These are phyloP conservation scores for Candida silvicultrix DNA, from an alignment of 805 yeast species.

Conservation along the genomic window DNA sequence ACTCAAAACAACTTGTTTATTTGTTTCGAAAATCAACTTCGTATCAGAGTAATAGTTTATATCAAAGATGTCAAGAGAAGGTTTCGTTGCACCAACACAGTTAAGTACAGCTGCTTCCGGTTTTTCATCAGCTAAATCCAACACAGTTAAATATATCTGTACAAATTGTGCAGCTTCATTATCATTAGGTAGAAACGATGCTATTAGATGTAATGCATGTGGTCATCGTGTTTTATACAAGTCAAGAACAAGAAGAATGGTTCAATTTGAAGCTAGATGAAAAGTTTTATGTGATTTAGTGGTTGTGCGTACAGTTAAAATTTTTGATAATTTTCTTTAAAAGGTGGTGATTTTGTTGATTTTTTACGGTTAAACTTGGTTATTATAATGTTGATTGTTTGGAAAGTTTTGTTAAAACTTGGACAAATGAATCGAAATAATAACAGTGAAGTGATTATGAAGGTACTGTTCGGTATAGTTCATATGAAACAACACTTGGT, in stretches of 20 bases:
- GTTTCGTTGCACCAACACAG: conserved; percentile 77
- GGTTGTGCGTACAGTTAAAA: too few relatives aligned
- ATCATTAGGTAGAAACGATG: conserved; percentile 85
- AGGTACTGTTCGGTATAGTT: too few relatives aligned
- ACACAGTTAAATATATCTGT: conserved; percentile 90
- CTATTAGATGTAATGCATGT: conserved; percentile 97
- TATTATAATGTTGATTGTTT: neutral
- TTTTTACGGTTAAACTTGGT: neutral
- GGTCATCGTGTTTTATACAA: conserved; percentile 97
- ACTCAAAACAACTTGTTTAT: neutral
- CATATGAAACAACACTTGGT: too few relatives aligned
- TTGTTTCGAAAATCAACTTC: neutral
- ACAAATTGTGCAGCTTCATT: conserved; percentile 93
- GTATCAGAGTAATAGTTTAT: neutral
- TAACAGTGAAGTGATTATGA: too few relatives aligned
- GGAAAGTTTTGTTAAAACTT: neutral
- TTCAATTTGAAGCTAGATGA: conserved; percentile 75
- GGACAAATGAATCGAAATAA: too few relatives aligned
- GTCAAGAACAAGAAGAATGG: conserved; percentile 97
- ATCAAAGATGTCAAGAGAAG: conserved; percentile 59
- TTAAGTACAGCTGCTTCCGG: conserved; percentile 86
- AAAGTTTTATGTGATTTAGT: neutral
- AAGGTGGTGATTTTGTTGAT: neutral
- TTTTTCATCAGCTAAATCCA: conserved; percentile 57
- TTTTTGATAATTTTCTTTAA: too few relatives aligned